Percentiles rank a stretch among this genome's conserved stretches.
Conservation (phyloP, 345 rosid species). For the Stellera chamaejasme region DNA sequence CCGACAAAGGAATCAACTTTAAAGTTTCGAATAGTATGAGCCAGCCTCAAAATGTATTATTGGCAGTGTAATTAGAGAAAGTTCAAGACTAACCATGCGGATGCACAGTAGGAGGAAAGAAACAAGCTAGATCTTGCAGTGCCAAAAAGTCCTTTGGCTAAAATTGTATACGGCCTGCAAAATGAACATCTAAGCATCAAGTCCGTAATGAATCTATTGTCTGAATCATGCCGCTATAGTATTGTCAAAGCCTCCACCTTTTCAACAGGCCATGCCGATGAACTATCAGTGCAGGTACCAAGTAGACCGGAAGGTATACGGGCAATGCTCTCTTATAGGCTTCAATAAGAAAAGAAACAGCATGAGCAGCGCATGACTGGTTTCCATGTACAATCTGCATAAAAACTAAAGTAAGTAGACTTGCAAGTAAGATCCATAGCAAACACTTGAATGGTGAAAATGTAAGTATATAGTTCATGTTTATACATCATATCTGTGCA, state of each 20-base stretch:
- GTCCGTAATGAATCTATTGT: too few species aligned
- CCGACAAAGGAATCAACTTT: background rate
- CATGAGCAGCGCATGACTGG: slow-evolving; percentile 63
- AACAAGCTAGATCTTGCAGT: slow-evolving; percentile 94
- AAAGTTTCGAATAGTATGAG: too few species aligned
- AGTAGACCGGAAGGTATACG: slow-evolving; percentile 87
- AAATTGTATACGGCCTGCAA: slow-evolving; percentile 61
- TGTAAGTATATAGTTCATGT: too few species aligned
- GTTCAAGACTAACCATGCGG: slow-evolving; percentile 66
- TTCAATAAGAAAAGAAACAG: slow-evolving; percentile 56
- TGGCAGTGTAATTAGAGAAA: background rate
- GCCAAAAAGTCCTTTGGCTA: slow-evolving; percentile 78
- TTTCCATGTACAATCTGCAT: slow-evolving; percentile 87
- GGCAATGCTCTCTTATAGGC: slow-evolving; percentile 86
- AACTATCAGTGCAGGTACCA: slow-evolving; percentile 83
- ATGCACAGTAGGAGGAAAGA: slow-evolving; percentile 77
- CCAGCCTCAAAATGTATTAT: too few species aligned
- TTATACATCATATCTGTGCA: too few species aligned
- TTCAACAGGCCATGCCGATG: slow-evolving; percentile 77
- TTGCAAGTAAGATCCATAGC: background rate
- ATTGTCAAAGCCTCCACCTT: slow-evolving; percentile 33
- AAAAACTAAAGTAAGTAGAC: slow-evolving; percentile 11
- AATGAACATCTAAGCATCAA: background rate
- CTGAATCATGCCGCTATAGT: too few species aligned
- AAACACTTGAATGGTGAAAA: too few species aligned